A percentile compares a stretch with the other conserved stretches of the same genome.
These are phyloP conservation scores for Boletus subcaerulescens DNA, from an alignment of 768 basidiomycete species.

Conservation along the genomic window DNA sequence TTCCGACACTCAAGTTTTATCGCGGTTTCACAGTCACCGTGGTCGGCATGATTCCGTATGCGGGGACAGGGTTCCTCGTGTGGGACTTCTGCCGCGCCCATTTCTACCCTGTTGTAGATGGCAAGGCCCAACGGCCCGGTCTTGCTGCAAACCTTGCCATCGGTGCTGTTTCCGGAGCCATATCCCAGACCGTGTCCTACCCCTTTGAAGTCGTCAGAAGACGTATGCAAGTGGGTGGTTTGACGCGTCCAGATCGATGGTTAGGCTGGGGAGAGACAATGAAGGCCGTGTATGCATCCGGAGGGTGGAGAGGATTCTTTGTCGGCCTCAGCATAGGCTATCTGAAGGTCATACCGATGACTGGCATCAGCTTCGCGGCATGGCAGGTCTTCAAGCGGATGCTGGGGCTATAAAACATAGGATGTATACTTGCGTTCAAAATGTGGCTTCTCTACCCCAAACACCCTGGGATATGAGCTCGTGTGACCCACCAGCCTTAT, in stretches of 20 bases:
- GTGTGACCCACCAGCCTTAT: neutral
- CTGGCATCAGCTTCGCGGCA: conserved; percentile 85
- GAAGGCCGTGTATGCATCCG: conserved; percentile 55
- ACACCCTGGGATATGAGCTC: neutral
- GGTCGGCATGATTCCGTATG: conserved; percentile 91
- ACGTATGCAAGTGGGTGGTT: conserved; percentile 93
- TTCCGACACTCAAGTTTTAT: conserved; percentile 88
- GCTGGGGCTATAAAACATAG: conserved; percentile 27
- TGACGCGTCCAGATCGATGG: conserved; percentile 73
- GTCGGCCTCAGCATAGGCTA: conserved; percentile 91
- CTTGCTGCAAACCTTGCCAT: conserved; percentile 70
- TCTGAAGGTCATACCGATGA: conserved; percentile 95
- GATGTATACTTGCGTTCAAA: conserved; percentile 3
- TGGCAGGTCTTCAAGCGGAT: conserved; percentile 58
- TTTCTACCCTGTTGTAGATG: conserved; percentile 47
- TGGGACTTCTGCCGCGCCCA: conserved; percentile 77
- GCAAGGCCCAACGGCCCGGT: conserved; percentile 37
- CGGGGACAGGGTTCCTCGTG: conserved; percentile 89
- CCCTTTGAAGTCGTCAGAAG: conserved; percentile 92
- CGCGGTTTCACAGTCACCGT: conserved; percentile 95
- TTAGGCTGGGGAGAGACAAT: conserved; percentile 77
- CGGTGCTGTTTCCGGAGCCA: conserved; percentile 81
- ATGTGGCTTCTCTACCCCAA: neutral
- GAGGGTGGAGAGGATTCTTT: conserved; percentile 88
- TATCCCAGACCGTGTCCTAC: conserved; percentile 88